Evolutionary conservation across 2,329 filamentous ascomycete species (phyloP).

Genomic region (Fusarium succisae): DNA sequence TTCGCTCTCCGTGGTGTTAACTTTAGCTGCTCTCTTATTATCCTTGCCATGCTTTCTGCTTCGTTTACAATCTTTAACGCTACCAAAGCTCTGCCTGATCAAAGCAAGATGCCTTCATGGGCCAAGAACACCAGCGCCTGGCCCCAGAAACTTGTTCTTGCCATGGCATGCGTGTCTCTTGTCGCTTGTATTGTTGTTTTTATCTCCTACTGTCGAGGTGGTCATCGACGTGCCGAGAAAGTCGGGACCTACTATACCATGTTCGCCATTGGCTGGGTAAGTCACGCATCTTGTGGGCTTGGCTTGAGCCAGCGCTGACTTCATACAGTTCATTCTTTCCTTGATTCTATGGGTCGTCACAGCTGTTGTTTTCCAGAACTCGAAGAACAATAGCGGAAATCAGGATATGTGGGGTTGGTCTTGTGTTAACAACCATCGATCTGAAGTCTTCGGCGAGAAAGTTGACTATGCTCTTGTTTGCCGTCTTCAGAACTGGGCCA

Average conservation of each 20-base stretch:
- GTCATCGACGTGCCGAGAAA: constrained; percentile 89
- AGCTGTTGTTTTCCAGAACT: constrained; percentile 83
- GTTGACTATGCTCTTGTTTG: constrained; percentile 92
- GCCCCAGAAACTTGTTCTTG: constrained; percentile 87
- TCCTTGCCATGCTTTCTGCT: constrained; percentile 88
- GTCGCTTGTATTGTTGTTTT: constrained; percentile 82
- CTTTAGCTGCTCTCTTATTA: constrained; percentile 96
- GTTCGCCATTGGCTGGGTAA: constrained; percentile 83
- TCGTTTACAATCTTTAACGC: constrained; percentile 93
- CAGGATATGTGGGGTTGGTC: constrained; percentile 99
- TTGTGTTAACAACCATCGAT: constrained; percentile 88
- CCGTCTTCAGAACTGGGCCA: constrained; percentile 90
- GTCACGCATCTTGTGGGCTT: constrained; percentile 11
- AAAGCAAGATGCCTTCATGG: constrained; percentile 89
- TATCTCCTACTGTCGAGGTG: constrained; percentile 85
- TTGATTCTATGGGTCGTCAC: constrained; percentile 92
- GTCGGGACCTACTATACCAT: constrained; percentile 94
- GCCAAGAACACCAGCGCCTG: constrained; percentile 80
- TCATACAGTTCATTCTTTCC: constrained; percentile 78
- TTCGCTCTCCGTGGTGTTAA: constrained; percentile 94
- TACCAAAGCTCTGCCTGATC: constrained; percentile 76
- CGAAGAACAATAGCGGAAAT: constrained; percentile 73
- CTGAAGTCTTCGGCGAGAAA: constrained; percentile 79
- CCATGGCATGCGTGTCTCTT: constrained; percentile 83
- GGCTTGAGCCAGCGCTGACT: constrained; percentile 1